A percentile compares a stretch with the other conserved stretches of the same genome.
Conservation (phyloP, 164 flowering plant genomes). For the Macadamia tetraphylla region DNA sequence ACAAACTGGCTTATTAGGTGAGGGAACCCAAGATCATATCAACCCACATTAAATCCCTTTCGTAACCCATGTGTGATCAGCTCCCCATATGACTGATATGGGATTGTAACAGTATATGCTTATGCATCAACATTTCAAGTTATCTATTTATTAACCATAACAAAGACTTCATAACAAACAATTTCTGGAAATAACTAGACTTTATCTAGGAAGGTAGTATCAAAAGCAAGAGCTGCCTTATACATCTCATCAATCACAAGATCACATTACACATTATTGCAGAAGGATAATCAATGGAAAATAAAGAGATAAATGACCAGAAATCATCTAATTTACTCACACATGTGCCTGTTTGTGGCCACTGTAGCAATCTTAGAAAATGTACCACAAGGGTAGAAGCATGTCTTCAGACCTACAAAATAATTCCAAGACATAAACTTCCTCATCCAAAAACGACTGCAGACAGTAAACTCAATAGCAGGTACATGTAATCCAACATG, state of each 20-base stretch:
- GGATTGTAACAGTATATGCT: too few species aligned
- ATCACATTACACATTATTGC: background rate
- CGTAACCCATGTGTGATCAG: too few species aligned
- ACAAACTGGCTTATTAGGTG: too few species aligned
- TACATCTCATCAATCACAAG: background rate
- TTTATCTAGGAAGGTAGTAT: background rate
- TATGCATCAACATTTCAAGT: background rate
- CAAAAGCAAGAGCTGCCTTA: background rate
- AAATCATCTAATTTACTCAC: slow-evolving; percentile 43
- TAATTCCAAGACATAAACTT: background rate
- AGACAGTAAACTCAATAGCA: too few species aligned
- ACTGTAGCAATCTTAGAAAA: slow-evolving; percentile 79
- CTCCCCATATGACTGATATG: background rate
- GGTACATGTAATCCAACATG: too few species aligned
- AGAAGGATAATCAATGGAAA: background rate
- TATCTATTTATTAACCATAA: background rate
- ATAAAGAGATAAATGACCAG: background rate
- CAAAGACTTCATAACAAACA: background rate
- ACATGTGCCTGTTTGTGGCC: slow-evolving; percentile 59
- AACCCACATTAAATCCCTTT: too few species aligned
- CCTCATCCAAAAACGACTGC: too few species aligned
- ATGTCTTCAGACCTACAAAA: slow-evolving; percentile 72
- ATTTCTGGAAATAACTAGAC: background rate
- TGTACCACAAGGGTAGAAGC: slow-evolving; percentile 87
- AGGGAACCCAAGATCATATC: too few species aligned